phyloP scores from a whole-genome alignment of 192 early-diverging fungal species.

The Coemansia sp. region DNA sequence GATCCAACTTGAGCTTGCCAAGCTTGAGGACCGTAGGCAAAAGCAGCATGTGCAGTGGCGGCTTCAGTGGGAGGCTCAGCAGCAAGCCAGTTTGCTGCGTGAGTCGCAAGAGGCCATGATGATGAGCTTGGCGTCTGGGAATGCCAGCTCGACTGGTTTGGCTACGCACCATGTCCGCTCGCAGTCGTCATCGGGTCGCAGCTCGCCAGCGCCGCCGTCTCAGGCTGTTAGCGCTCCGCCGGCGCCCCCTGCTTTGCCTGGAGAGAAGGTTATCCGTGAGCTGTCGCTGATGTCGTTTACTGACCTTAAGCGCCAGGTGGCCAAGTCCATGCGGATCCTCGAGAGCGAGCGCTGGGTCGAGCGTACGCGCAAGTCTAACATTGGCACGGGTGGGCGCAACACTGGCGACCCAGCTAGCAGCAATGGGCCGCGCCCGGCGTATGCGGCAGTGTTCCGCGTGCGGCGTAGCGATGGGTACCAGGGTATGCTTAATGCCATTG shows the following conservation, averaged over 20 bases:
- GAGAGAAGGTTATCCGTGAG: conserved; percentile 57
- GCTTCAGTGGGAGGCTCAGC: conserved; percentile 57
- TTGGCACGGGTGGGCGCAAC: conserved; percentile 41
- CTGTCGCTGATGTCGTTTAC: conserved; percentile 69
- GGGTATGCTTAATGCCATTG: conserved; percentile 91
- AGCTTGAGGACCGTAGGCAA: conserved; percentile 51
- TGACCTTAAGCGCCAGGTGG: conserved; percentile 78
- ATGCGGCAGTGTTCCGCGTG: conserved; percentile 53
- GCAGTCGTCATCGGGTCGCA: conserved; percentile 42
- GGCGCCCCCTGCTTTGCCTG: conserved; percentile 46
- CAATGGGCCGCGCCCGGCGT: conserved; percentile 38
- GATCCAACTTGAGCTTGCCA: conserved; percentile 56
- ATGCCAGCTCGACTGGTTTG: not conserved
- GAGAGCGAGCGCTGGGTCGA: conserved; percentile 74
- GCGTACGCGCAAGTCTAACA: conserved; percentile 58
- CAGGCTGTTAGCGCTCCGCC: conserved; percentile 23
- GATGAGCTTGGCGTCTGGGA: conserved; percentile 19
- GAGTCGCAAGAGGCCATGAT: conserved; percentile 48
- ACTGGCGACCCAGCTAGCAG: not conserved
- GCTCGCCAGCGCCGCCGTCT: conserved; percentile 35
- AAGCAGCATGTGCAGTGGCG: conserved; percentile 52
- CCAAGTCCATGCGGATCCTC: conserved; percentile 79
- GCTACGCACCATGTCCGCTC: conserved; percentile 7
- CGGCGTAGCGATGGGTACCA: conserved; percentile 81
- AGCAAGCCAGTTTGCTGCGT: conserved; percentile 43